Evolutionary conservation across 1,284 basidiomycete genomes (phyloP).

Genomic region (Chalciporus sp.): DNA sequence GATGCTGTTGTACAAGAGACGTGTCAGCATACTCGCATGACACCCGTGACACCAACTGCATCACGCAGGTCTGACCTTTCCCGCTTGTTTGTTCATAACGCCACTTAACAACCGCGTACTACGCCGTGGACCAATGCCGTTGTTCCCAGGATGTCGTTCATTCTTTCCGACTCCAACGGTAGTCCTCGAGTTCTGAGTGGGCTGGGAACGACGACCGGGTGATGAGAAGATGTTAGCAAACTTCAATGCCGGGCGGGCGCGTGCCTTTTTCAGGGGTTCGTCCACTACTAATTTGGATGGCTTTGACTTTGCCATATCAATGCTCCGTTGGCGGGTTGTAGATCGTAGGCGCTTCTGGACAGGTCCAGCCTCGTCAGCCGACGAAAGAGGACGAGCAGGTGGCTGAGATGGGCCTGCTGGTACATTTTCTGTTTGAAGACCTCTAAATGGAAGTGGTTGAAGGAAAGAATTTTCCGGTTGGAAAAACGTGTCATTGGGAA

Average conservation of each 20-base stretch:
- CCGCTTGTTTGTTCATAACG: slow-evolving; percentile 49
- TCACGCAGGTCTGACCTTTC: slow-evolving; percentile 34
- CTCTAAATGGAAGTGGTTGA: slow-evolving; percentile 45
- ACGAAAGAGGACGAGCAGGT: slow-evolving; percentile 68
- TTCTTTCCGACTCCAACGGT: slow-evolving; percentile 49
- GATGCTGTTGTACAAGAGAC: slow-evolving; percentile 35
- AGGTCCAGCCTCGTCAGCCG: slow-evolving; percentile 77
- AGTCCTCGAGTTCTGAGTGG: slow-evolving; percentile 59
- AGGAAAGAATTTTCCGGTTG: slow-evolving; percentile 62
- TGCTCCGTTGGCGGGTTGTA: slow-evolving; percentile 56
- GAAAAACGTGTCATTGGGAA: slow-evolving; percentile 61
- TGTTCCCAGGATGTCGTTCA: slow-evolving; percentile 44
- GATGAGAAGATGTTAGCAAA: slow-evolving; percentile 83
- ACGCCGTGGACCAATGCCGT: slow-evolving; percentile 54
- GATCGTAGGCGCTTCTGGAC: slow-evolving; percentile 74
- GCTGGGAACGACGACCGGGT: slow-evolving; percentile 72
- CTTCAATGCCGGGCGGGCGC: slow-evolving; percentile 77
- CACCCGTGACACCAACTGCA: slow-evolving; percentile 1
- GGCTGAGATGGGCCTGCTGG: slow-evolving; percentile 44
- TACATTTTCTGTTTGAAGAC: slow-evolving; percentile 37
- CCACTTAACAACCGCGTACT: slow-evolving; percentile 69
- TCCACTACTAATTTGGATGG: slow-evolving; percentile 59
- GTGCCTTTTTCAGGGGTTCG: slow-evolving; percentile 80
- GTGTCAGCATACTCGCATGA: slow-evolving; percentile 14
- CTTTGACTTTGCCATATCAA: slow-evolving; percentile 44